Evolutionary conservation across 140 eudicot genomes (phyloP), one percentile per base, ranked within the genome.

Genomic region (Ambrosia hybrid): DNA sequence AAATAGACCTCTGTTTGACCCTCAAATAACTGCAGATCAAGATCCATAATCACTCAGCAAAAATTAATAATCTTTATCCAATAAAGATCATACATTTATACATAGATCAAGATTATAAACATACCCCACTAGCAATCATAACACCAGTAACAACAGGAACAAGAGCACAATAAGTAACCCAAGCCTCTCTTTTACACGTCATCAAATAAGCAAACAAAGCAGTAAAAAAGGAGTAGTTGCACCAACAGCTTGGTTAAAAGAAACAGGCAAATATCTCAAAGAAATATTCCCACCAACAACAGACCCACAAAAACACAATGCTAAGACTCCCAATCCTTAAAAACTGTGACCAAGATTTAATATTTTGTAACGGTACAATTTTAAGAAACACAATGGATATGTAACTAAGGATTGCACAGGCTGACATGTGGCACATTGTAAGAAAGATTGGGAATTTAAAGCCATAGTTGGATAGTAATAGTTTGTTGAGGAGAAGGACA

Each of bases 141-240:
- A 89, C 98, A 30, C 98, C 98, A 63, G 85, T 82, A 73, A 92
- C 98, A 74, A 92, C 98, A 55, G 98, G 98, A 52, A 92, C 81
- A 67, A 92, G 96, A 63, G 91, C 84, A 39, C 81, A 80, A 78
- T 92, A 92, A 8, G 91, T 90, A 57, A 84, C 76, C 92, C 89
- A 85, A 58, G 88, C 88, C 68, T 92, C 98, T 70, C 85, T 79
- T n/a, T 72, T 92, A 33, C 67, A 74, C 49, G 95, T 92, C 83
- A 92, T 80, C 41, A 92, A 39, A 72, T 89, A 92, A 3, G 98
- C 98, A 83, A 92, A 92, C 85, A 92, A 17, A 2, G 98, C 98
- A 5, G 98, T 92, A 65, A 91, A 91, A 71, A 91, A 91, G 97
- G 97, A 45, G 97, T 91, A 65, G 97, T 91, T 1, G 98, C 98